Evolutionary conservation across 805 yeast species (phyloP).

Genomic region (Starmerella floris): DNA sequence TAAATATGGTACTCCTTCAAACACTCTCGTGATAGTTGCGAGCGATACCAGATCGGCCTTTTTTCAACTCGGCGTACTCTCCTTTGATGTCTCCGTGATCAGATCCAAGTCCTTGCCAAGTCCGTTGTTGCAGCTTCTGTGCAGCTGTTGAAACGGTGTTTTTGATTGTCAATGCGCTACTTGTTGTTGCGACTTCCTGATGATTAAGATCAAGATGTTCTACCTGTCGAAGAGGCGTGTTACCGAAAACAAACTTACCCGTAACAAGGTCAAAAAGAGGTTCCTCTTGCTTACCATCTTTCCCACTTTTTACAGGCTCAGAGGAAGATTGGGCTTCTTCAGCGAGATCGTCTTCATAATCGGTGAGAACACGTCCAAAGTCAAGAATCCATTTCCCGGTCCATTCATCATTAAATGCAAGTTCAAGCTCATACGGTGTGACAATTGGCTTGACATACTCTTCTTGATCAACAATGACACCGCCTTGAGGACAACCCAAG

Average conservation of each 20-base stretch:
- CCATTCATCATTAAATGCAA: conserved; percentile 79
- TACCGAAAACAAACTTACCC: conserved; percentile 53
- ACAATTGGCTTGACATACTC: conserved; percentile 81
- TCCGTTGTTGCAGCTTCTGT: conserved; percentile 48
- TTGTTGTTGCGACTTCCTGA: conserved; percentile 20
- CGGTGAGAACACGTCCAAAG: conserved; percentile 42
- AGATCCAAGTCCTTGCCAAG: conserved; percentile 86
- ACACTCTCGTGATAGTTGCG: conserved; percentile 58
- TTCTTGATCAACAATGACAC: conserved; percentile 65
- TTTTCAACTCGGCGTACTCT: conserved; percentile 69
- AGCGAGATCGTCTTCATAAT: conserved; percentile 9
- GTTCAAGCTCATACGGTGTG: conserved; percentile 79
- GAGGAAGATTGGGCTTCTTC: conserved; percentile 14
- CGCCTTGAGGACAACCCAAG: conserved; percentile 88
- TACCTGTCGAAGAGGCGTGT: conserved; percentile 61
- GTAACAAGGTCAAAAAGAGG: conserved; percentile 86
- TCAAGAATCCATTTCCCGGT: conserved; percentile 87
- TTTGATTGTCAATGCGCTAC: conserved; percentile 42
- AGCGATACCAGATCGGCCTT: conserved; percentile 80
- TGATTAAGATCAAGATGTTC: conserved; percentile 52
- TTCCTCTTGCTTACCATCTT: conserved; percentile 29
- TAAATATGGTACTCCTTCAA: neutral
- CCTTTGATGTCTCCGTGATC: conserved; percentile 43
- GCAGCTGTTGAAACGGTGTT: conserved; percentile 88
- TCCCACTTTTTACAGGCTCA: conserved; percentile 13